Base-by-base conservation (phyloP, 1,284 basidiomycete genomes). In the Chiua sp. region DNA sequence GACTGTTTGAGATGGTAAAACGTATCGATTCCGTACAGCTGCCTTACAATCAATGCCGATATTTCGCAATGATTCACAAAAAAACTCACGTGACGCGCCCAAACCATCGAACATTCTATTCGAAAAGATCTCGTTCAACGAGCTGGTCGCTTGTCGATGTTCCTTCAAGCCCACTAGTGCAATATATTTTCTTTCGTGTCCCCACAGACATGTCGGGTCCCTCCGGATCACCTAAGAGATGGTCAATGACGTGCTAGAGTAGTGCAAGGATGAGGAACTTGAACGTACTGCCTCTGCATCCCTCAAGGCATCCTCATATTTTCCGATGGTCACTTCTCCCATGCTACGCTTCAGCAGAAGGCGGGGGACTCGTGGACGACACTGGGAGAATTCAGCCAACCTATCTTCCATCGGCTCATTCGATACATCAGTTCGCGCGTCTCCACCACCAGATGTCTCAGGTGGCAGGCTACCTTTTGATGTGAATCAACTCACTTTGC, bases 331-430 rank as follows among this genome's bases (percentile, higher is more conserved):
- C 54, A 39, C 37, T 39, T 28, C 48, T 12, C 30, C 13, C 57
- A 28, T 55, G 39, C 61, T 57, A 22, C 61, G 51, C 35, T 58
- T 63, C 20, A 20, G 23, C 3, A 66, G 56, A 30, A 63, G 54
- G 46, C 46, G 48, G 33, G 57, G 47, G 7, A 57, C 35, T 15
- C 50, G 44, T 5, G 16, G 46, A 42, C 42, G 52, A 48, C 48
- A 39, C 13, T 54, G 53, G 26, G 54, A 39, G 18, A 39, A 39
- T 18, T 15, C 37, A 18, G 37, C 15, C 18, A 39, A 39, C 37
- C 37, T 16, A 18, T 39, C 37, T 20, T 39, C 37, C 13, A 20
- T 39, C 37, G 37, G 37, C 18, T 39, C 37, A 18, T 39, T 39
- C 37, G 37, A 4, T 18, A 39, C 37, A 39, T 39, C 37, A 20